Evolutionary conservation across 2,329 filamentous ascomycete species (phyloP), one percentile per base, ranked within the genome.

Genomic region (Fusarium agapanthi): DNA sequence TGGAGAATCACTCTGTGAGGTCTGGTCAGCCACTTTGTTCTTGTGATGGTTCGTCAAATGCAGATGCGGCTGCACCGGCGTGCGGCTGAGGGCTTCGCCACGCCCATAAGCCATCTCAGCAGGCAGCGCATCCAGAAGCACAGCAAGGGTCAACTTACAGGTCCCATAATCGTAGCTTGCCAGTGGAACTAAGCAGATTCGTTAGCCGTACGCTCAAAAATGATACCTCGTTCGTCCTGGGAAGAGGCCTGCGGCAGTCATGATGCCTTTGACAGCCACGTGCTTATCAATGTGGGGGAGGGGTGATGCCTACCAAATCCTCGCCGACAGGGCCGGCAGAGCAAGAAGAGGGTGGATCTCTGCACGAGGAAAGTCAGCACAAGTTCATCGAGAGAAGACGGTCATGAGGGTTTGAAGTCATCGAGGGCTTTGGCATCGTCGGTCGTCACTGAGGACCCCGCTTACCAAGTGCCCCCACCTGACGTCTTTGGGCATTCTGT

Each of bases 111-210:
- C 69, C 62, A 65, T 47, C 37, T 41, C 57, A 56, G 60, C 44
- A 47, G 32, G 41, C 61, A 61, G 24, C 50, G 38, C 61, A 69
- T 69, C 51, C 22, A 22, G 40, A 44, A 57, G 18, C 12, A 18
- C 9, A 45, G 22, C 40, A 57, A 60, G 45, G 65, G 53, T 20
- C 73, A 76, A 80, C 94, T 91, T 91, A 97, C 94, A 83, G 96
- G 96, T 85, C 96, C 96, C 96, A 99, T 99, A 84, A 99, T 99
- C 59, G 96, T 99, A 80, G 96, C 96, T 92, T 99, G 96, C 96
- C 96, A 99, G 91, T 98, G 96, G 83, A 99, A 99, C 95, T 99
- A 79, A 79, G 65, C 43, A 30, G 43, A 59, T 24, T 45, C 22
- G 77, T 82, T 65, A 81, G 77, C 54, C 26, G 53, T 34, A 30